A percentile compares a stretch with the other conserved stretches of the same genome.
These are phyloP conservation scores for Juncus effusus DNA, from an alignment of 176 grass and related monocot genomes.

Conservation along the genomic window DNA sequence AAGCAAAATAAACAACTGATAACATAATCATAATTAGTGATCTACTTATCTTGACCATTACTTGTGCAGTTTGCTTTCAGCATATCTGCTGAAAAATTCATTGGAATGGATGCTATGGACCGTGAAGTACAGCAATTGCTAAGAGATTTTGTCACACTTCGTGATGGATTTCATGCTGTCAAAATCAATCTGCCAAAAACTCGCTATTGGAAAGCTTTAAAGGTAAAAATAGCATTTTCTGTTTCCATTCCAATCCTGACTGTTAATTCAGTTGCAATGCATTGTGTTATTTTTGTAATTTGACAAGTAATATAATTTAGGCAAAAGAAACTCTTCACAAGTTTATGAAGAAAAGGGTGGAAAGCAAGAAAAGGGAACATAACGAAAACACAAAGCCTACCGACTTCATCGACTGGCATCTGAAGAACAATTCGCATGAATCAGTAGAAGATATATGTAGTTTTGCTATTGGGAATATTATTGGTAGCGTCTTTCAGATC, in stretches of 20 bases:
- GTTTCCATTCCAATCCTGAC: not conserved
- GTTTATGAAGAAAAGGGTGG: slow-evolving; percentile 6
- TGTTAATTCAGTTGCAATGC: no score
- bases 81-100: slow-evolving; percentile 19
- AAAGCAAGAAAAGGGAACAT: slow-evolving; percentile 7
- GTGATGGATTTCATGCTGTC: slow-evolving; percentile 16
- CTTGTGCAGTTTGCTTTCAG: slow-evolving; percentile 26
- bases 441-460: slow-evolving; percentile 17
- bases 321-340: slow-evolving; percentile 15
- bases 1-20: no score
- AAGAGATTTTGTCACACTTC: slow-evolving; percentile 15
- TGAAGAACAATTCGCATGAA: slow-evolving; percentile 7
- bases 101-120: slow-evolving; percentile 21
- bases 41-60: no score
- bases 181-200: slow-evolving; percentile 27
- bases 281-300: not conserved
- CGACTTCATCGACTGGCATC: slow-evolving; percentile 19
- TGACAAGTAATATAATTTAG: not conserved
- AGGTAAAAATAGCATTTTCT: slow-evolving; percentile 2
- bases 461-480: slow-evolving; percentile 11
- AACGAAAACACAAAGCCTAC: not conserved
- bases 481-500: slow-evolving; percentile 8
- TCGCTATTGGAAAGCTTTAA: slow-evolving; percentile 20
- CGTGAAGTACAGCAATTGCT: slow-evolving; percentile 15
- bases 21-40: no score